These are phyloP conservation scores for Acer negundo DNA, from an alignment of 345 rosid species.

Conservation along the genomic window DNA sequence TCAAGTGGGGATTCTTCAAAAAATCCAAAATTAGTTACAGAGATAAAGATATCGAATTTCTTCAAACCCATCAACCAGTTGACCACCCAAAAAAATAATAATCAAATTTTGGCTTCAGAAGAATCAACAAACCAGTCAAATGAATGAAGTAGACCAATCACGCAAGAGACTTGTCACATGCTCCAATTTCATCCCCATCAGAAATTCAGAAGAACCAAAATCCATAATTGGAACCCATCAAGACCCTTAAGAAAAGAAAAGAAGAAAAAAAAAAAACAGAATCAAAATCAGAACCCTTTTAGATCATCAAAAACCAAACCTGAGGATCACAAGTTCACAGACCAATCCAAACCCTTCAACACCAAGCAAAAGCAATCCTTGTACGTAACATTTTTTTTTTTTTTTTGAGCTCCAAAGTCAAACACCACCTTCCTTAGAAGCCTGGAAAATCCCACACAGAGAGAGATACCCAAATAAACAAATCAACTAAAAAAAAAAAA, in stretches of 20 bases:
- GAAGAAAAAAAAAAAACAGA: not conserved
- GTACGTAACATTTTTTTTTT: no score
- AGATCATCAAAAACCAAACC: conserved; percentile 16
- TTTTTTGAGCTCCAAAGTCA: conserved; percentile 39
- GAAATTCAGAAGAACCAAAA: conserved; percentile 11
- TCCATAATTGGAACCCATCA: conserved; percentile 23
- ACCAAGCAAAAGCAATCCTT: not conserved
- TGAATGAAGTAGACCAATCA: conserved; percentile 29
- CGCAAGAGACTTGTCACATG: conserved; percentile 22
- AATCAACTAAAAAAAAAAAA: conserved; percentile 9
- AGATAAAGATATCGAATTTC: conserved; percentile 22
- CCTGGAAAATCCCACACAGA: conserved; percentile 48
- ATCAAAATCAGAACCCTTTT: conserved; percentile 5
- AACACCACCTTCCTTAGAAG: conserved; percentile 51
- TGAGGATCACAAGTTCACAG: conserved; percentile 23
- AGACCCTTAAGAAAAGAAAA: conserved; percentile 12
- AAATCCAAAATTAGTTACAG: conserved; percentile 23
- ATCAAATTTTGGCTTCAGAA: conserved; percentile 21
- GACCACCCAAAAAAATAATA: not conserved
- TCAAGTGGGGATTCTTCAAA: conserved; percentile 19
- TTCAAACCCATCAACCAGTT: conserved; percentile 28
- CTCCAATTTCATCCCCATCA: conserved; percentile 34
- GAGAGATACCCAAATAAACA: conserved; percentile 32
- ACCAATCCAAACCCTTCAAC: conserved; percentile 23
- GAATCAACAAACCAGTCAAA: conserved; percentile 40